Evolutionary conservation across 495 filamentous ascomycete genomes (phyloP), one percentile per base, ranked within the genome.

Genomic region (Aspergillus incahuasiensis): DNA sequence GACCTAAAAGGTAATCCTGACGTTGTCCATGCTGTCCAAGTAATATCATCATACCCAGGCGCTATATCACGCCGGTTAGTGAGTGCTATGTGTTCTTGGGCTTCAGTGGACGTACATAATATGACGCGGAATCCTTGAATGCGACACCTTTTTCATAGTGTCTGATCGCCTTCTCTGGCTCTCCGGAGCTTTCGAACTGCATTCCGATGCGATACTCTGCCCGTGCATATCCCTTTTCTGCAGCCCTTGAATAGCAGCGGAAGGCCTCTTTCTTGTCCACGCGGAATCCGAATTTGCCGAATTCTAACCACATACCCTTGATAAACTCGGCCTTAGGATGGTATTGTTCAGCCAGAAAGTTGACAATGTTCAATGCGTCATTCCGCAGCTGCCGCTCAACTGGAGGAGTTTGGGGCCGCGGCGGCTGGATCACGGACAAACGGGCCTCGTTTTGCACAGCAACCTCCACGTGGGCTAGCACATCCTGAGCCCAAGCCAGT

Each of bases 161-260:
- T 63, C 82, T 82, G 62, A 96, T 86, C 2, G 94, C 95, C 66
- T 96, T 97, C 30, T 85, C 79, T 25, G 89, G 84, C 62, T 97
- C 92, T 61, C 94, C 96, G 6, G 90, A 90, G 62, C 84, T 88
- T 69, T 98, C 94, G 67, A 90, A 97, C 48, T 96, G 91, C 94
- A 97, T 97, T 49, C 94, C 94, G 68, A 98, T 96, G 24, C 94
- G 82, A 71, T 98, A 98, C 67, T 97, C 90, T 34, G 95, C 91
- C 54, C 94, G 79, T n/a, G 89, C 86, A 75, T 88, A 95, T n/a
- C 90, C 91, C 55, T 86, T 86, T 54, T 95, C 86, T 43, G 91
- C 88, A n/a, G 94, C 87, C 57, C 87, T 78, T 48, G 82, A 82
- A 72, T 96, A 98, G 62, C 84, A 86, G 44, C 84, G 69, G 68